Conservation (phyloP, 2,329 filamentous ascomycete species). For the Cytospora schulzeri region DNA sequence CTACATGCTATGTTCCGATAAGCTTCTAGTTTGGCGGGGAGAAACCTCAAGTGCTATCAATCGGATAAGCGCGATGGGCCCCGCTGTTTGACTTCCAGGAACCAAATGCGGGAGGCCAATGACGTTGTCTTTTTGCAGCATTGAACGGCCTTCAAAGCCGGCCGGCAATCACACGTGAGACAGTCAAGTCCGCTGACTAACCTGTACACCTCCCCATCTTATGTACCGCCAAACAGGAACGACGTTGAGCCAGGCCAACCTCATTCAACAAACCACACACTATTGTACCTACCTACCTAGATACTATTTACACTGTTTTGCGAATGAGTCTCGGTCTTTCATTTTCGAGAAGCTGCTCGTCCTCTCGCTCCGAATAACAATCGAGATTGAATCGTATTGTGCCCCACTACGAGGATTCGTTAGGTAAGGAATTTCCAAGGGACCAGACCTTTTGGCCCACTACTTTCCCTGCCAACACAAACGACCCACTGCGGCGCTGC, state of each 20-base stretch:
- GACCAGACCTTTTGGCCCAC: constrained; percentile 4
- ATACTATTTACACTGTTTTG: not conserved
- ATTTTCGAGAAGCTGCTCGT: constrained; percentile 4
- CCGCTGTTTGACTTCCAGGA: not conserved
- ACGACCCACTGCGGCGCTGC: constrained; percentile 15
- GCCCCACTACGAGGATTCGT: constrained; percentile 4
- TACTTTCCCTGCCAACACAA: constrained; percentile 22
- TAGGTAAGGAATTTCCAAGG: constrained; percentile 18
- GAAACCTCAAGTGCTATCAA: no score
- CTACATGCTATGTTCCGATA: not conserved
- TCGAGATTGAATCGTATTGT: constrained; percentile 20
- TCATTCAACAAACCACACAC: not conserved
- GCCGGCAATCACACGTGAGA: not conserved
- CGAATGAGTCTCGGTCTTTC: not conserved
- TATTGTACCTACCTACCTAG: not conserved
- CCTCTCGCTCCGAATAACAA: constrained; percentile 15
- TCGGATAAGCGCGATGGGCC: not conserved
- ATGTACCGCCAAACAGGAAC: not conserved
- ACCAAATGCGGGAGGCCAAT: not conserved
- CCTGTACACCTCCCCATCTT: not conserved
- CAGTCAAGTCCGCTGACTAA: not conserved
- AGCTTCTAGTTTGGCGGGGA: not conserved
- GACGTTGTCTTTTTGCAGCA: not conserved
- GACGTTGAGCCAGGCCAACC: not conserved
- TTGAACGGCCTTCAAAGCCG: not conserved